A percentile compares a stretch with the other conserved stretches of the same genome.
These are phyloP conservation scores for Penicillium capsulatum DNA, from an alignment of 2,329 filamentous ascomycete species.

Conservation along the genomic window DNA sequence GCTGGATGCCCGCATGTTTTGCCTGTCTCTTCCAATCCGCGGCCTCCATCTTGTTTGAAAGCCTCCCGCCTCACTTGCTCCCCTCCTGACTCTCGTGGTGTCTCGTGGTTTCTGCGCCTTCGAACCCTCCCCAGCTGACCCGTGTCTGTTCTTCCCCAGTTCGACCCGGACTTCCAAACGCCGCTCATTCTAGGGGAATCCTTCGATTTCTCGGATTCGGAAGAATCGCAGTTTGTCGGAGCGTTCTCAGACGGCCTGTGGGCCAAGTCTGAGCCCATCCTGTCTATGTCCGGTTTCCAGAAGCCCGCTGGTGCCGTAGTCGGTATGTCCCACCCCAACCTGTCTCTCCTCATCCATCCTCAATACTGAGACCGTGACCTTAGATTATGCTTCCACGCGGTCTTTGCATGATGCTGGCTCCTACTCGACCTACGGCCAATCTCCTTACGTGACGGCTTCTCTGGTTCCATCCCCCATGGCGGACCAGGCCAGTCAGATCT, in stretches of 20 bases:
- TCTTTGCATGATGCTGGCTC: constrained; percentile 40
- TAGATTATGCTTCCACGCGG: constrained; percentile 38
- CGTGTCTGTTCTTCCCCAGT: constrained; percentile 22
- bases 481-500: constrained; percentile 40
- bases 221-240: constrained; percentile 43
- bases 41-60: constrained; percentile 16
- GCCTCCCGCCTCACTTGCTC: constrained; percentile 7
- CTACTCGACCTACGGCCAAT: constrained; percentile 40
- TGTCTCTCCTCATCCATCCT: constrained; percentile 1
- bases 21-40: constrained; percentile 13
- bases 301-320: constrained; percentile 74
- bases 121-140: constrained; percentile 11
- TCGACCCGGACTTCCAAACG: constrained; percentile 45
- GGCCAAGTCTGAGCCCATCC: constrained; percentile 57
- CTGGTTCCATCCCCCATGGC: constrained; percentile 41
- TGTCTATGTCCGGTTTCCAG: constrained; percentile 78
- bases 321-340: constrained; percentile 57
- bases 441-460: constrained; percentile 37
- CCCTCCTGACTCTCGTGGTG: constrained; percentile 2
- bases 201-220: constrained; percentile 44
- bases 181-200: constrained; percentile 48
- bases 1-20: constrained; percentile 25
- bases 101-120: constrained; percentile 4
- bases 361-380: constrained; percentile 12
- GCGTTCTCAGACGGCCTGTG: constrained; percentile 49